A percentile compares a stretch with the other conserved stretches of the same genome.
Conservation (phyloP, 306 rosid genomes). For the Castanea sativa region DNA sequence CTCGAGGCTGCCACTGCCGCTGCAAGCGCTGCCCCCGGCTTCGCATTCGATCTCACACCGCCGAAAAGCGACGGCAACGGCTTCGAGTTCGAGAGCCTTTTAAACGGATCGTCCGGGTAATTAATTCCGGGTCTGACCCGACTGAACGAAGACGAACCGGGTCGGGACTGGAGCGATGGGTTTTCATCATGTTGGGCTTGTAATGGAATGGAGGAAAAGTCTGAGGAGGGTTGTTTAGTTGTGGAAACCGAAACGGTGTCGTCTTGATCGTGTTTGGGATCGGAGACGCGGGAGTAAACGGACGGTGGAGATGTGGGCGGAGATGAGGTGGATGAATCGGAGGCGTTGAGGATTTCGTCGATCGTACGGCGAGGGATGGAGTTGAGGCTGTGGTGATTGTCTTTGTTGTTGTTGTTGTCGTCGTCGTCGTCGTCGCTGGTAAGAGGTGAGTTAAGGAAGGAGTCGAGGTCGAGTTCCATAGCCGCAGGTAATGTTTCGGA, state of each 20-base stretch:
- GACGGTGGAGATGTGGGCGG: conserved; percentile 36
- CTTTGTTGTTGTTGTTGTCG: not conserved
- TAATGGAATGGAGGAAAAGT: not conserved
- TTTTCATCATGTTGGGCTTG: conserved; percentile 15
- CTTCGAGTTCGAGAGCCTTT: conserved; percentile 32
- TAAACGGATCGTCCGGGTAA: conserved; percentile 35
- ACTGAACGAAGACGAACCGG: conserved; percentile 30
- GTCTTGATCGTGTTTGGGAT: conserved; percentile 8
- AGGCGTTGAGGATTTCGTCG: conserved; percentile 88
- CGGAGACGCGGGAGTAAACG: conserved; percentile 9
- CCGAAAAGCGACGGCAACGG: conserved; percentile 65
- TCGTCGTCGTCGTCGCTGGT: conserved; percentile 41
- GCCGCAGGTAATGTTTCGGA: conserved; percentile 6
- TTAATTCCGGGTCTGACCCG: conserved; percentile 41
- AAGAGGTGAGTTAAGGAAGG: conserved; percentile 52
- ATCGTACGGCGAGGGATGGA: conserved; percentile 61
- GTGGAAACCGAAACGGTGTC: conserved; percentile 16
- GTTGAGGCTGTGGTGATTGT: not conserved
- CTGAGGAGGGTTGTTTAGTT: conserved; percentile 10
- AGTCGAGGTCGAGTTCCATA: conserved; percentile 78
- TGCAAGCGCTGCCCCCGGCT: conserved; percentile 94
- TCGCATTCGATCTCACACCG: conserved; percentile 69
- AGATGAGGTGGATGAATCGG: conserved; percentile 59
- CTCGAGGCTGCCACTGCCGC: conserved; percentile 94
- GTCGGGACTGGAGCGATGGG: conserved; percentile 18